Percentiles rank a stretch among this genome's conserved stretches.
Evolutionary conservation across 2,329 filamentous ascomycete genomes (phyloP).

Genomic region (Botrytis fragariae): DNA sequence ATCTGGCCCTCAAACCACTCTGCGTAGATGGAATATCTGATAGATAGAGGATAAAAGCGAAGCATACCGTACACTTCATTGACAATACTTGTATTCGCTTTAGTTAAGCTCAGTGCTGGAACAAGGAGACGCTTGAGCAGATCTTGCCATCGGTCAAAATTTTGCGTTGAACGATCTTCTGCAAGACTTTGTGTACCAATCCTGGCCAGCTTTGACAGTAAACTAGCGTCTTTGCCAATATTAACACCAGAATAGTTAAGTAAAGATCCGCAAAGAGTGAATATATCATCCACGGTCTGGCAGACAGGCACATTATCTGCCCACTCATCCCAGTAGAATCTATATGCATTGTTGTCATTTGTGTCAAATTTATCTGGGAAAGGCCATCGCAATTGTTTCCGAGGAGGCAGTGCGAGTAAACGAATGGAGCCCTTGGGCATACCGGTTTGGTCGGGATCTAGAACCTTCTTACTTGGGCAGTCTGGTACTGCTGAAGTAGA

Average conservation of each 20-base stretch:
- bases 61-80: conserved; percentile 86
- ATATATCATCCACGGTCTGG: conserved; percentile 85
- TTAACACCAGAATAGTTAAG: conserved; percentile 84
- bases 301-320: conserved; percentile 88
- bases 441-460: conserved; percentile 62
- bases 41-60: conserved; percentile 70
- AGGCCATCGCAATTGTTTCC: conserved; percentile 76
- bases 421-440: conserved; percentile 68
- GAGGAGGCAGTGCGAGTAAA: conserved; percentile 56
- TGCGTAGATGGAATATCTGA: conserved; percentile 83
- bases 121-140: conserved; percentile 81
- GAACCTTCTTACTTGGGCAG: conserved; percentile 48
- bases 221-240: conserved; percentile 76
- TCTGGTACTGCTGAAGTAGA: conserved; percentile 43
- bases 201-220: conserved; percentile 78
- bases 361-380: conserved; percentile 75
- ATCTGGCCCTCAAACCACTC: conserved; percentile 86
- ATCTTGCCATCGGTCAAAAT: conserved; percentile 77
- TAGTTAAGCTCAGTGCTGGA: conserved; percentile 82
- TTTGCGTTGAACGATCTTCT: conserved; percentile 67
- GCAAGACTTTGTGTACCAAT: conserved; percentile 77
- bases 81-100: conserved; percentile 77
- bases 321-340: conserved; percentile 98
- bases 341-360: conserved; percentile 73
- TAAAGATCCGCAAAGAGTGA: conserved; percentile 79